Evolutionary conservation across 2,329 filamentous ascomycete species (phyloP).

Genomic region (Sporothrix pallida): DNA sequence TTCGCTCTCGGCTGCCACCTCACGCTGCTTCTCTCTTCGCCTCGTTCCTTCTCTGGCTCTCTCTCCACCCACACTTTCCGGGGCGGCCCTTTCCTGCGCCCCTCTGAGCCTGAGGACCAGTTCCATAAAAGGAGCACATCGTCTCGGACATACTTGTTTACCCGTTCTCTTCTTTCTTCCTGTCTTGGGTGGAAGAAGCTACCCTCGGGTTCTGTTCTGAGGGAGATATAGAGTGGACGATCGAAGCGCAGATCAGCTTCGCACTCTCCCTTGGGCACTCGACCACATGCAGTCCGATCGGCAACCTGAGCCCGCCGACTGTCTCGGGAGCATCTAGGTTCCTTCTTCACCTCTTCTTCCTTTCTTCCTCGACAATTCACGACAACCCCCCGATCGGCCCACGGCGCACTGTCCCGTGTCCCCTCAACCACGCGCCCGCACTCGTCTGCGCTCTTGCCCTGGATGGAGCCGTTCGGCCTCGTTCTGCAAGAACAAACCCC

Average conservation of each 20-base stretch:
- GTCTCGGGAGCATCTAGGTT: constrained; percentile 5
- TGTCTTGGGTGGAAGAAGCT: neutral
- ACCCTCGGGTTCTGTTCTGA: neutral
- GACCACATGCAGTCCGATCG: constrained; percentile 8
- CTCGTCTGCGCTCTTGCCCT: constrained; percentile 10
- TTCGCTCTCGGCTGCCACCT: neutral
- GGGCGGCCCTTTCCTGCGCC: constrained; percentile 14
- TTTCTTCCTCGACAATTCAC: neutral
- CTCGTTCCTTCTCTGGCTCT: neutral
- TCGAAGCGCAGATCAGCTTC: neutral
- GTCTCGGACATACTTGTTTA: neutral
- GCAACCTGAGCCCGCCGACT: neutral
- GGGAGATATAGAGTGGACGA: constrained; percentile 6
- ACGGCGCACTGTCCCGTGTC: neutral
- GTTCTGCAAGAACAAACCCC: neutral
- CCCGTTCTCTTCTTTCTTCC: neutral
- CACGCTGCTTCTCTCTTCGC: constrained; percentile 16
- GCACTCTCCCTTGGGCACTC: neutral
- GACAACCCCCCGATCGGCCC: neutral
- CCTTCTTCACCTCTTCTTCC: neutral
- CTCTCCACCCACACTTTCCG: constrained; percentile 24
- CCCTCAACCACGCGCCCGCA: no score
- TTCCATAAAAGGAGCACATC: constrained; percentile 9
- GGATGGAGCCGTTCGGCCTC: constrained; percentile 27
- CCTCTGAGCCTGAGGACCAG: neutral